Evolutionary conservation across 202 grass and related monocot genomes (phyloP).

Genomic region (Alloteropsis angusta): DNA sequence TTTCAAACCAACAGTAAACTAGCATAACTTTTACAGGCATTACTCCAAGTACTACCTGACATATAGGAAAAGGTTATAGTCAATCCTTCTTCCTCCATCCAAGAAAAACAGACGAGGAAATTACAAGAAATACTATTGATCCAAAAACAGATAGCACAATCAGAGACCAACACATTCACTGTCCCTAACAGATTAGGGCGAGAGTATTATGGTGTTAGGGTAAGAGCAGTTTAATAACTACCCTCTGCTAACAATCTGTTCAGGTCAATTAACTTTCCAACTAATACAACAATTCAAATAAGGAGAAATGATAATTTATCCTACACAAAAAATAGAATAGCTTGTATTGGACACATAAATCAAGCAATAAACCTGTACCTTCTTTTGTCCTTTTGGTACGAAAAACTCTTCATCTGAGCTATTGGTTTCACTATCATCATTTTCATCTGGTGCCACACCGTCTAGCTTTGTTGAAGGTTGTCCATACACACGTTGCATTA

Average conservation of each 20-base stretch:
- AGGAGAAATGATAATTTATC: background rate
- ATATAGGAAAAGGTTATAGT: background rate
- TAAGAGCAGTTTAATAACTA: background rate
- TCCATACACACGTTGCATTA: slow-evolving; percentile 88
- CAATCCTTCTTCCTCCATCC: background rate
- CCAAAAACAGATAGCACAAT: background rate
- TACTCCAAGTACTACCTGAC: background rate
- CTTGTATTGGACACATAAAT: background rate
- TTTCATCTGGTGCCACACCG: slow-evolving; percentile 1
- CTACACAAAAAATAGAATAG: slow-evolving; percentile 3
- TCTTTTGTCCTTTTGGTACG: slow-evolving; percentile 62
- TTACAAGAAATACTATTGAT: background rate
- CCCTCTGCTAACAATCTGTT: background rate
- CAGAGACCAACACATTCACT: slow-evolving; percentile 1
- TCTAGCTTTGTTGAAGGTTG: slow-evolving; percentile 30
- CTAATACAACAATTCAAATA: background rate
- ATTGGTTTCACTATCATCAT: slow-evolving; percentile 34
- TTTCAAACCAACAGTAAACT: slow-evolving; percentile 3
- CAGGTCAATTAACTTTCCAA: background rate
- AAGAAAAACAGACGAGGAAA: background rate
- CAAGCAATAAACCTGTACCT: slow-evolving; percentile 29
- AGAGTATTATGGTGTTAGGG: background rate
- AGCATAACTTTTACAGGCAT: background rate
- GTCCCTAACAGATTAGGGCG: background rate
- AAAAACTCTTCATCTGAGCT: slow-evolving; percentile 80